Evolutionary conservation across 148 eudicot genomes (phyloP).

Genomic region (Salicornia ramosissima): DNA sequence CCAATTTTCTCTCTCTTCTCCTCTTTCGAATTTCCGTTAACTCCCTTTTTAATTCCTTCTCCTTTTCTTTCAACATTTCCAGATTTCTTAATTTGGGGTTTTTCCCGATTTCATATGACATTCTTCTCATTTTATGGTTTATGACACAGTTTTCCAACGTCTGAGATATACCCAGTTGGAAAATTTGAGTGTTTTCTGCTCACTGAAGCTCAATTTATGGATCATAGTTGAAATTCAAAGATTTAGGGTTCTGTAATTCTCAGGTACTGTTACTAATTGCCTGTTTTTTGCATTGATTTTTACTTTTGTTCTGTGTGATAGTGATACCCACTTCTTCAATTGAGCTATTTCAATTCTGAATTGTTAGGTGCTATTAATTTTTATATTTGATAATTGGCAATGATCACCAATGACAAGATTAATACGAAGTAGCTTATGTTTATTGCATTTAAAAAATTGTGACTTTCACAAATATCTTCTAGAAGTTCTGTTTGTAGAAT

Average conservation of each 20-base stretch:
- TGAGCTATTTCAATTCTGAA: no score
- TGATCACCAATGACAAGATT: no score
- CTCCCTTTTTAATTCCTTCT: neutral
- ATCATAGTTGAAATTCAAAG: constrained; percentile 2
- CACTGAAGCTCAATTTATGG: constrained; percentile 11
- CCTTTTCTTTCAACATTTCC: no score
- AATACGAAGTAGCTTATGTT: no score
- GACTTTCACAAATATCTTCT: no score
- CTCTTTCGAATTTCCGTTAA: constrained; percentile 35
- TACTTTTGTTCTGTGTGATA: no score
- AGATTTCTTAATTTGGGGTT: neutral
- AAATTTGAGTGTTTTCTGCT: constrained; percentile 4
- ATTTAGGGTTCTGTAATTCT: constrained; percentile 17
- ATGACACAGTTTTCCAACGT: neutral
- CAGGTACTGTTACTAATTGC: constrained; percentile 9
- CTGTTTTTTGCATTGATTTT: neutral
- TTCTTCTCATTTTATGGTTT: constrained; percentile 7
- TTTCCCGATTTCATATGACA: constrained; percentile 11
- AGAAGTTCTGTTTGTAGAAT: no score
- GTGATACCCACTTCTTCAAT: neutral
- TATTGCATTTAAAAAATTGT: no score
- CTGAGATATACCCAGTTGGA: constrained; percentile 22
- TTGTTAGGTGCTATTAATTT: no score
- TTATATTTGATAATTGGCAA: no score
- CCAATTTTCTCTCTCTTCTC: constrained; percentile 42